Evolutionary conservation across 2,329 filamentous ascomycete genomes (phyloP).

Genomic region (Teratosphaeria nubilosa): DNA sequence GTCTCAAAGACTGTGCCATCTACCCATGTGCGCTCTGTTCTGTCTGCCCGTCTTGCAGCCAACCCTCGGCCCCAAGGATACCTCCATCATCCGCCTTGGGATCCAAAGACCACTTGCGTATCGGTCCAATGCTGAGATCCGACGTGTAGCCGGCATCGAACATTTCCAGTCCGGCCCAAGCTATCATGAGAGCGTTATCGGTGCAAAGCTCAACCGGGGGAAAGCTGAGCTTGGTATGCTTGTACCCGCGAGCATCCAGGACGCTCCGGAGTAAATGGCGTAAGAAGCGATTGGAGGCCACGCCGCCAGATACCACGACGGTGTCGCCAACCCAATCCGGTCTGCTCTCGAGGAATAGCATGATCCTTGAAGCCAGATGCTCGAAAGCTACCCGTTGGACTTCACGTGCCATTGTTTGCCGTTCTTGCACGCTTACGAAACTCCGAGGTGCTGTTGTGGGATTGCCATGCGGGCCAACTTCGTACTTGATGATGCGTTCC

Average conservation of each 20-base stretch:
- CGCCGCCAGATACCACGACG: slow-evolving; percentile 79
- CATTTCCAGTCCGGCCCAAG: slow-evolving; percentile 90
- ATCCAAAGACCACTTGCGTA: slow-evolving; percentile 69
- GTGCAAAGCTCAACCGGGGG: slow-evolving; percentile 76
- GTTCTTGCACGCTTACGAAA: slow-evolving; percentile 42
- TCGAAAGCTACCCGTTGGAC: slow-evolving; percentile 77
- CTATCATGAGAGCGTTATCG: slow-evolving; percentile 97
- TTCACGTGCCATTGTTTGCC: slow-evolving; percentile 58
- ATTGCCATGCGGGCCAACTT: slow-evolving; percentile 17
- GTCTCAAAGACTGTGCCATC: no score
- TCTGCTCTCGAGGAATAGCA: slow-evolving; percentile 37
- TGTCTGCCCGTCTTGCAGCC: slow-evolving; percentile 23
- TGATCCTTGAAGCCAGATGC: slow-evolving; percentile 66
- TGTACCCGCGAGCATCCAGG: slow-evolving; percentile 58
- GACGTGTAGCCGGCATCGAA: slow-evolving; percentile 65
- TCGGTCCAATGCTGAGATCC: slow-evolving; percentile 47
- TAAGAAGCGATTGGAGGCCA: slow-evolving; percentile 76
- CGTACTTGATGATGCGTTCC: slow-evolving; percentile 40
- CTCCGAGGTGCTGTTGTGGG: slow-evolving; percentile 16
- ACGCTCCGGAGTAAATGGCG: slow-evolving; percentile 49
- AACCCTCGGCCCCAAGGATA: slow-evolving; percentile 52
- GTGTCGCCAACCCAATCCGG: slow-evolving; percentile 35
- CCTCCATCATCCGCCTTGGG: slow-evolving; percentile 50
- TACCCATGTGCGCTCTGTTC: not conserved
- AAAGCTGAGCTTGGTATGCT: slow-evolving; percentile 52